Base-by-base conservation (phyloP, 2,329 filamentous ascomycete species). In the Epichloe aotearoae region DNA sequence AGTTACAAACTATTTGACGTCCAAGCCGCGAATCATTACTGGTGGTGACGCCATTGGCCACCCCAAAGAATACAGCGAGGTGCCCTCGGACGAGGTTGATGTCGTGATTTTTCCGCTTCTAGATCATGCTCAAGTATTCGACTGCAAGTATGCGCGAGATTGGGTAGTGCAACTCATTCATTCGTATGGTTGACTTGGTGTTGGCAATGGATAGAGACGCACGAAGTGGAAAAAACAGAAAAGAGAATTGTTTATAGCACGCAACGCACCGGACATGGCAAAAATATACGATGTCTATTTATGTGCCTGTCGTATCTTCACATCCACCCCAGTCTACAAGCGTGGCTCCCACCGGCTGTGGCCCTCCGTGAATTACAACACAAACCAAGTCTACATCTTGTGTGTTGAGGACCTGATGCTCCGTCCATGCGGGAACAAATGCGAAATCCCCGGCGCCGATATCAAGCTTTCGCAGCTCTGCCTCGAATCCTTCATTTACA, bases 361-460 rank as follows among this genome's bases (percentile, higher is more conserved):
- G 62, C 1, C 82, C 83, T 56, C 76, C 80, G 20, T 82, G 73
- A 5, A 80, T 78, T 43, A 87, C 74, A 11, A 85, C 74, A 79
- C 82, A 85, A 38, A 80, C 74, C 2, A 83, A 67, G 45, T 83
- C 79, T 47, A 60, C 63, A 42, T 81, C 77, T 1, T 75, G 74
- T 38, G 85, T 76, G 58, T 88, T 88, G 19, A 82, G 69, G 50
- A 83, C 75, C 62, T 86, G 82, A 64, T 88, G 82, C 62, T 88
- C 83, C 0, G 79, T 78, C 72, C 76, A 86, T 0, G 82, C 77
- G 0, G 84, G 84, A 12, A 88, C 75, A 50, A 86, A 73, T 3
- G 82, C 82, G 63, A 85, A 88, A 62, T 87, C 83, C 0, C 84
- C 84, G 0, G 78, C 71, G 1, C 64, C 64, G 6, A 88, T 70